A percentile compares a stretch with the other conserved stretches of the same genome.
Evolutionary conservation across 1,139 yeast species (phyloP).

Genomic region (Lodderomyces margitis): DNA sequence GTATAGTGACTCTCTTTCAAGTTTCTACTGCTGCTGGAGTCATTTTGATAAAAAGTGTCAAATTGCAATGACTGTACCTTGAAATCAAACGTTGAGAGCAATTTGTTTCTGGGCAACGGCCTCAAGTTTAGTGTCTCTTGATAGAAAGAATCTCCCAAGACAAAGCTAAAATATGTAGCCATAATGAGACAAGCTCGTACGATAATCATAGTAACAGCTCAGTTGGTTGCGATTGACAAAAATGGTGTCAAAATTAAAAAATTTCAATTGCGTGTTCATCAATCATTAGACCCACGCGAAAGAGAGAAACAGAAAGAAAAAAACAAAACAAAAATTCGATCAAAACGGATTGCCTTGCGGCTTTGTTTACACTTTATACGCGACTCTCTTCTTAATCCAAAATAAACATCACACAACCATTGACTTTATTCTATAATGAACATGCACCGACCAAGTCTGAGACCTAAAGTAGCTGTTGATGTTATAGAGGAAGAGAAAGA

Average conservation of each 20-base stretch:
- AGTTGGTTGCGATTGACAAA: background rate
- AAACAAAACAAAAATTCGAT: too few species aligned
- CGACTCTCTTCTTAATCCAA: too few species aligned
- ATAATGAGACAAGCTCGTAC: background rate
- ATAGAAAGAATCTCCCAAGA: conserved; percentile 24
- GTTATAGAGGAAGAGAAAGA: conserved; percentile 73
- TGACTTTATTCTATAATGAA: background rate
- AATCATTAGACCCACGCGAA: too few species aligned
- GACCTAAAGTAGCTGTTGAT: conserved; percentile 34
- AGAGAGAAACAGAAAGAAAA: too few species aligned
- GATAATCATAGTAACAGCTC: background rate
- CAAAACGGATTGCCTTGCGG: too few species aligned
- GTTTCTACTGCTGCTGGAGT: conserved; percentile 14
- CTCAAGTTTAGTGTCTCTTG: conserved; percentile 58
- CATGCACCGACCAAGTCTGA: background rate
- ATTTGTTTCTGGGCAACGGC: conserved; percentile 69
- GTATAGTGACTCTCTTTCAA: conserved; percentile 50
- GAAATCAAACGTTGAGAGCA: conserved; percentile 70
- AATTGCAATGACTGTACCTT: conserved; percentile 51
- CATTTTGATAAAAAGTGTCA: conserved; percentile 24
- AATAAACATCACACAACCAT: too few species aligned
- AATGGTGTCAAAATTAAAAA: background rate
- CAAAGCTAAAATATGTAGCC: background rate
- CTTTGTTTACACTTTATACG: background rate
- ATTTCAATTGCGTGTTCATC: background rate